Evolutionary conservation across 768 basidiomycete species (phyloP).

Genomic region (Leucocoprinus birnbaumii): DNA sequence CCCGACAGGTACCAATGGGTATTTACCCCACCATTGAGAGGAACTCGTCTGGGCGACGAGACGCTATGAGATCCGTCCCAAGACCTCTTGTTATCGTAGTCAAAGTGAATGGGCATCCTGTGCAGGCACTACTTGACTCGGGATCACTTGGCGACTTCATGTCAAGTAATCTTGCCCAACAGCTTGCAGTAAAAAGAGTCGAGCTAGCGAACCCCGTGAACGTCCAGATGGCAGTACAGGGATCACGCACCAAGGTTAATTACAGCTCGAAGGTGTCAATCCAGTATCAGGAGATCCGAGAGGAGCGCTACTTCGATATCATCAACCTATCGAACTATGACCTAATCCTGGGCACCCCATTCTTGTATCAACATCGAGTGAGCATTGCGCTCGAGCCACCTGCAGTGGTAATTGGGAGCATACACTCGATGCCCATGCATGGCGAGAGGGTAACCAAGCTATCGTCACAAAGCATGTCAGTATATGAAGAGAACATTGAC

Average conservation of each 20-base stretch:
- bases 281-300: constrained; percentile 32
- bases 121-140: constrained; percentile 30
- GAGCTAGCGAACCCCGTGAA: constrained; percentile 28
- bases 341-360: constrained; percentile 37
- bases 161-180: constrained; percentile 31
- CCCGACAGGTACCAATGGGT: constrained; percentile 15
- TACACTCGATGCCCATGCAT: too few relatives aligned
- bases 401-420: constrained; percentile 23
- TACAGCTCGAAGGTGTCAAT: constrained; percentile 19
- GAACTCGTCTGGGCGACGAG: constrained; percentile 18
- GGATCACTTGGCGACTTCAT: constrained; percentile 42
- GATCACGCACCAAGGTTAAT: constrained; percentile 36
- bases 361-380: constrained; percentile 29
- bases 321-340: constrained; percentile 40
- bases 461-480: constrained; percentile 2
- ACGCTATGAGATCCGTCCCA: constrained; percentile 25
- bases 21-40: constrained; percentile 19
- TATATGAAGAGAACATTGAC: constrained; percentile 13
- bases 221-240: constrained; percentile 38
- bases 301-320: constrained; percentile 30
- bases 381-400: constrained; percentile 25
- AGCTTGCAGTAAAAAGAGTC: constrained; percentile 24
- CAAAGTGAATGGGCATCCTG: constrained; percentile 28
- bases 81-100: constrained; percentile 30
- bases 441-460: too few relatives aligned